Evolutionary conservation across 139 green algal genomes (phyloP).

Genomic region (Haematococcus lacustris): DNA sequence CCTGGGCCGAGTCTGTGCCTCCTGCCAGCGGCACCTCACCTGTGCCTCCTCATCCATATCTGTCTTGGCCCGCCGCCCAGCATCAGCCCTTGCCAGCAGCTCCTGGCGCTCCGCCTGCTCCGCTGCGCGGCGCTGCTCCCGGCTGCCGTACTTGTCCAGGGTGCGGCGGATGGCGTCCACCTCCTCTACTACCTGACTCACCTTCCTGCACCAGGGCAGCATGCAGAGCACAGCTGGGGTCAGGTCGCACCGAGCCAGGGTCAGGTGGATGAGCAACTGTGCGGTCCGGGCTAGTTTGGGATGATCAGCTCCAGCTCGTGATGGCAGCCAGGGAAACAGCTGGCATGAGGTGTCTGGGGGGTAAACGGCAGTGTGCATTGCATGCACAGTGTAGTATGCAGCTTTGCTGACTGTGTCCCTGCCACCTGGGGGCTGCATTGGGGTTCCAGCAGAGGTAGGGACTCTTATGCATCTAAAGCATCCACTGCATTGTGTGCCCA

Average conservation of each 20-base stretch:
- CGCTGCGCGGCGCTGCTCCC: constrained; percentile 12
- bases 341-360: neutral
- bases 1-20: neutral
- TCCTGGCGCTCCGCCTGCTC: constrained; percentile 57
- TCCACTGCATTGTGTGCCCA: no score
- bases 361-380: neutral
- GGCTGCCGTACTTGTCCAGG: constrained; percentile 15
- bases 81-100: constrained; percentile 47
- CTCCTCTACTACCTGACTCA: constrained; percentile 79
- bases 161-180: constrained; percentile 39
- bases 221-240: no score
- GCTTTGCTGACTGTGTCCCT: no score
- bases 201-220: constrained; percentile 49
- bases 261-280: neutral
- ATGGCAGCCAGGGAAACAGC: neutral
- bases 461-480: no score
- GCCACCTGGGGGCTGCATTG: no score
- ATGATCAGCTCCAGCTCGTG: neutral
- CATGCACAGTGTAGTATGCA: neutral
- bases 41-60: constrained; percentile 52
- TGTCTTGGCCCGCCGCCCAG: constrained; percentile 21
- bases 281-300: no score
- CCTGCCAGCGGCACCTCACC: constrained; percentile 4
- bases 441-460: no score
- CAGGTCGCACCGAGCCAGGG: neutral